phyloP scores from a whole-genome alignment of 352 stramenopile genomes.

The Saprolegnia diclina region DNA sequence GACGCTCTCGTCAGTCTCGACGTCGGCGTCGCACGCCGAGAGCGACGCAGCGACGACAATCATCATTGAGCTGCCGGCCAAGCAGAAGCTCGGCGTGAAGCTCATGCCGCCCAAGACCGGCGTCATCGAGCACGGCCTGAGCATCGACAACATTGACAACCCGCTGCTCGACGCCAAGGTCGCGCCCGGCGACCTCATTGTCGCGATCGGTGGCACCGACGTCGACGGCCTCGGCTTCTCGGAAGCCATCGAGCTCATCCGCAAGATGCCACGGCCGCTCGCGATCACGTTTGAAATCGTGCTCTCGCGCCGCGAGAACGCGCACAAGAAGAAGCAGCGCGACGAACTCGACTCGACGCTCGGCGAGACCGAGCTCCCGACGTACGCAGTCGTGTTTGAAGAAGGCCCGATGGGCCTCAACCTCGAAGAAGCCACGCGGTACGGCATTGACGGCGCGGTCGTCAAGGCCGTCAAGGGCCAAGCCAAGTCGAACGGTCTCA shows the following conservation, averaged over 20 bases:
- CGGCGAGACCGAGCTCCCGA: slow-evolving; percentile 45
- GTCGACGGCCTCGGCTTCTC: slow-evolving; percentile 79
- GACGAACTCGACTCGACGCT: slow-evolving; percentile 51
- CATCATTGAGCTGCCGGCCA: slow-evolving; percentile 73
- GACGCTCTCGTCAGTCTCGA: not conserved
- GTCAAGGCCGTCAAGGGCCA: slow-evolving; percentile 78
- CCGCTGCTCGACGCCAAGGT: slow-evolving; percentile 78
- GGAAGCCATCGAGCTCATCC: slow-evolving; percentile 77
- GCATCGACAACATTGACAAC: slow-evolving; percentile 86
- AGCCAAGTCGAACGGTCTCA: slow-evolving; percentile 75
- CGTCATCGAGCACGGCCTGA: slow-evolving; percentile 74
- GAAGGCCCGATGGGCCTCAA: slow-evolving; percentile 81
- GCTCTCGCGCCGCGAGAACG: slow-evolving; percentile 47
- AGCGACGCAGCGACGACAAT: slow-evolving; percentile 40
- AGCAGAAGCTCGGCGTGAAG: slow-evolving; percentile 83
- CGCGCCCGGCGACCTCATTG: slow-evolving; percentile 71
- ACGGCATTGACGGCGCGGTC: slow-evolving; percentile 74
- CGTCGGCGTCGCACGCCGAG: not conserved
- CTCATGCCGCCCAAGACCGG: slow-evolving; percentile 77
- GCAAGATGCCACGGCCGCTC: slow-evolving; percentile 68
- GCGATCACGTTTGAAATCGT: slow-evolving; percentile 82
- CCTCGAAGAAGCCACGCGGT: slow-evolving; percentile 74
- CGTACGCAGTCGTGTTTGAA: slow-evolving; percentile 81
- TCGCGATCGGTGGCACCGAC: slow-evolving; percentile 69
- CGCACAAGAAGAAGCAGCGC: slow-evolving; percentile 44